Evolutionary conservation across 495 filamentous ascomycete species (phyloP).

Genomic region (Penicillium pancosmium): DNA sequence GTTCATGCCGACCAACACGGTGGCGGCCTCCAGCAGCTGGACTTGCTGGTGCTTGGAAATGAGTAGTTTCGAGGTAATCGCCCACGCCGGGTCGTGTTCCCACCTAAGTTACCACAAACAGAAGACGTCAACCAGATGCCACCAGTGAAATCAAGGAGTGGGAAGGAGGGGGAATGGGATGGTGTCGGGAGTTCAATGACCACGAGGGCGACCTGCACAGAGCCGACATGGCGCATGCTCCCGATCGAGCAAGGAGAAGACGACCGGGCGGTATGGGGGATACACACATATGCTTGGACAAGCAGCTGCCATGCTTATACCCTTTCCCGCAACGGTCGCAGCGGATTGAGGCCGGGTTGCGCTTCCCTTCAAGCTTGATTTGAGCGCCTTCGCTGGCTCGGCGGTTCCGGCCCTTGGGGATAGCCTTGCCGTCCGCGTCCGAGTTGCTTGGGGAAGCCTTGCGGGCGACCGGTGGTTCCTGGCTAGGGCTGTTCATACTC

Average conservation of each 20-base stretch:
- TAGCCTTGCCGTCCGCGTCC: constrained; percentile 55
- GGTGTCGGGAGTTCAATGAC: constrained; percentile 31
- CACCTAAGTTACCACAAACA: constrained; percentile 68
- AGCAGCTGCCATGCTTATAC: constrained; percentile 99
- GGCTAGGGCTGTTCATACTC: constrained; percentile 57
- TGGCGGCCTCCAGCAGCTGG: constrained; percentile 93
- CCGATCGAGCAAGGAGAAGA: constrained; percentile 36
- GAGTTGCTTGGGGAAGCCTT: constrained; percentile 48
- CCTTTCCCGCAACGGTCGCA: constrained; percentile 99
- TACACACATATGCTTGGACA: constrained; percentile 99
- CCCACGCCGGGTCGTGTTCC: constrained; percentile 99
- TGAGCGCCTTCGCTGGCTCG: constrained; percentile 87
- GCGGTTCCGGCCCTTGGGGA: constrained; percentile 70
- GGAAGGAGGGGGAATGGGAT: constrained; percentile 19
- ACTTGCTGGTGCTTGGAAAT: constrained; percentile 99
- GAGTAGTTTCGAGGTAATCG: constrained; percentile 92
- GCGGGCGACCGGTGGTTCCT: constrained; percentile 54
- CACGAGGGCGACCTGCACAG: constrained; percentile 52
- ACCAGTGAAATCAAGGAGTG: constrained; percentile 21
- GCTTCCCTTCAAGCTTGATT: constrained; percentile 76
- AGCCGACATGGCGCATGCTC: constrained; percentile 49
- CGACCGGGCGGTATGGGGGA: constrained; percentile 50
- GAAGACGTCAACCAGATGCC: constrained; percentile 43
- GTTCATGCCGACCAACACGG: constrained; percentile 94
- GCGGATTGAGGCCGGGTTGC: constrained; percentile 79